Evolutionary conservation across 1,284 basidiomycete genomes (phyloP).

Genomic region (Moesziomyces globuligerus): DNA sequence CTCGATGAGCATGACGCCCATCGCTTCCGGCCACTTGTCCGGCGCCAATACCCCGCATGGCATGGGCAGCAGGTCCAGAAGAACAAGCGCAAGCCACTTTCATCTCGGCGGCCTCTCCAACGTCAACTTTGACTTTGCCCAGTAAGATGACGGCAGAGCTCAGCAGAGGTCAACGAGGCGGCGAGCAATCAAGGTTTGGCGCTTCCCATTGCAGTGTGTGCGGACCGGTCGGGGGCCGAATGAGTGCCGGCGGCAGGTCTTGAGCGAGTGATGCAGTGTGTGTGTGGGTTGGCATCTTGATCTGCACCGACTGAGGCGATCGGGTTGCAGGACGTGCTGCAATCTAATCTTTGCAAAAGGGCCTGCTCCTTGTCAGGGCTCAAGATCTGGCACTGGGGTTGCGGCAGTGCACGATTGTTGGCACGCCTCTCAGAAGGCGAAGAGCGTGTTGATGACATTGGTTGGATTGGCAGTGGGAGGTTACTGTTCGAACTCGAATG

Average conservation of each 20-base stretch:
- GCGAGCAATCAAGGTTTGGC: too few relatives aligned
- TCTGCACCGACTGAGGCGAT: too few relatives aligned
- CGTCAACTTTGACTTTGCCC: conserved; percentile 38
- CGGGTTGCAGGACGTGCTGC: too few relatives aligned
- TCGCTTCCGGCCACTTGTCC: conserved; percentile 20
- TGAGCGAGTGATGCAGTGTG: background rate
- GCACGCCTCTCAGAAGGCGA: too few relatives aligned
- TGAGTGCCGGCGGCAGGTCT: background rate
- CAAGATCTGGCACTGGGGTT: too few relatives aligned
- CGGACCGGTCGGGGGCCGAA: too few relatives aligned
- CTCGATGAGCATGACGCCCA: conserved; percentile 32
- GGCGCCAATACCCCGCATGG: conserved; percentile 40
- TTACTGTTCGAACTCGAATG: conserved; percentile 33
- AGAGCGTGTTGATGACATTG: too few relatives aligned
- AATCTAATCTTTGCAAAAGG: too few relatives aligned
- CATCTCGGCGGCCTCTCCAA: conserved; percentile 16
- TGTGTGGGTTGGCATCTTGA: background rate
- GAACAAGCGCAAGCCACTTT: conserved; percentile 32
- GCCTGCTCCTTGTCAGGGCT: too few relatives aligned
- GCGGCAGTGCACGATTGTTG: too few relatives aligned
- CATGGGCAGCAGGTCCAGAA: conserved; percentile 20
- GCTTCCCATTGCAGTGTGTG: background rate
- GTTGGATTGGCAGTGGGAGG: too few relatives aligned
- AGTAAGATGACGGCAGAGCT: background rate
- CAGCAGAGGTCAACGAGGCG: too few relatives aligned